These are phyloP conservation scores for Posidonia australis DNA, from an alignment of 106 monocot species.

Conservation along the genomic window DNA sequence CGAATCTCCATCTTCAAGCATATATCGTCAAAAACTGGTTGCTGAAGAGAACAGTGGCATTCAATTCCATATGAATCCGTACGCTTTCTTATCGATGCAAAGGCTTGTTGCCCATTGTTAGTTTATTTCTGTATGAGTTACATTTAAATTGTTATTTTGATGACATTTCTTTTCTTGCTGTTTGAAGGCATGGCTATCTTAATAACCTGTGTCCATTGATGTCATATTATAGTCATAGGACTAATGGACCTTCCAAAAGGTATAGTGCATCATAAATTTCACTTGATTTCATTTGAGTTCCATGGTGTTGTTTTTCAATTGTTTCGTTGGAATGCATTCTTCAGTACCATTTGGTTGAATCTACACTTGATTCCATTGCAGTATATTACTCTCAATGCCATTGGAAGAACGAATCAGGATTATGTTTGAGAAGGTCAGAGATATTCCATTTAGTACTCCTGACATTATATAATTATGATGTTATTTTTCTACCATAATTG, in stretches of 20 bases:
- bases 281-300: not conserved
- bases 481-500: not conserved
- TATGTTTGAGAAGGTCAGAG: slow-evolving; percentile 53
- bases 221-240: slow-evolving; percentile 14
- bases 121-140: slow-evolving; percentile 2
- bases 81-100: slow-evolving; percentile 6
- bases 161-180: not conserved
- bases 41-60: slow-evolving; percentile 16
- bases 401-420: slow-evolving; percentile 54
- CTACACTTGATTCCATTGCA: slow-evolving; percentile 8
- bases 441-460: not conserved
- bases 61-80: slow-evolving; percentile 45
- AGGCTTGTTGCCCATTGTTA: not conserved
- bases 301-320: not conserved
- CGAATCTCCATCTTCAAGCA: slow-evolving; percentile 23
- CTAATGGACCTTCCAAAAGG: slow-evolving; percentile 27
- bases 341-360: not conserved
- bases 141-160: not conserved
- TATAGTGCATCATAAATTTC: not conserved
- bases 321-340: not conserved
- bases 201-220: slow-evolving; percentile 35
- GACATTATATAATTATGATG: not conserved
- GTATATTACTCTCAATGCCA: slow-evolving; percentile 31
- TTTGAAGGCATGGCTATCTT: slow-evolving; percentile 46
- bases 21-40: slow-evolving; percentile 37